Evolutionary conservation across 371 early-diverging fungal species (phyloP), one percentile per base, ranked within the genome.

Genomic region (Mortierella sp.): DNA sequence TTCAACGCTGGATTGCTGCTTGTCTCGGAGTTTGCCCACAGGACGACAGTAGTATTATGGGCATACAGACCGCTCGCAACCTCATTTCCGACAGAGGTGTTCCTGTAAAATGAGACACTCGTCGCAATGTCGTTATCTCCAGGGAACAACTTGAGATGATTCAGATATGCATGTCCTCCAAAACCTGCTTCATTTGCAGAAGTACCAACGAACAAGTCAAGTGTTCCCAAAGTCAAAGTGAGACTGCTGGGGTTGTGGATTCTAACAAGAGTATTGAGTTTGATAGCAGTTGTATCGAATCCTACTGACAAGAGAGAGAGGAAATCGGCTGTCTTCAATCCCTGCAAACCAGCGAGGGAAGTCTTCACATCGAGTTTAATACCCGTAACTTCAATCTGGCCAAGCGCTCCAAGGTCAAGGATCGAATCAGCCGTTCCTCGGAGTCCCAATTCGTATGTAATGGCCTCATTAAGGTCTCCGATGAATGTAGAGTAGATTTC

Each of bases 201-300:
- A 16, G 32, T 1, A 55, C 55, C 55, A 22, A 5, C 24, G 10
- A 11, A 1, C 0, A 55, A 28, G 11, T 28, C 8, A 8, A 55
- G 16, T 28, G 55, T 24, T 28, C 55, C 55, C 13, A 73, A 15
- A 8, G 32, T 58, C n/a, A 78, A 43, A 0, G 79, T 73, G 22
- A 78, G 70, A 28, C 58, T 33, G 38, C 70, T 70, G 10, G 79
- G 79, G 43, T 78, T 78, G 47, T 67, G 24, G 19, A 79, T 74
- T n/a, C 64, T 65, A 7, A 74, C 68, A 3, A 61, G 7, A 0
- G 40, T 32, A 4, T 38, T n/a, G 19, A 66, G 48, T 7, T 41
- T 32, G 4, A 41, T 52, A 28, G 11, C 21, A 4, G 2, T 43
- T 0, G n/a, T 22, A 22, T 2, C 32, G 1, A 7, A 41, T 6